These are phyloP conservation scores for Hygrophoropsis aurantiaca DNA, from an alignment of 768 basidiomycete genomes.

Conservation along the genomic window DNA sequence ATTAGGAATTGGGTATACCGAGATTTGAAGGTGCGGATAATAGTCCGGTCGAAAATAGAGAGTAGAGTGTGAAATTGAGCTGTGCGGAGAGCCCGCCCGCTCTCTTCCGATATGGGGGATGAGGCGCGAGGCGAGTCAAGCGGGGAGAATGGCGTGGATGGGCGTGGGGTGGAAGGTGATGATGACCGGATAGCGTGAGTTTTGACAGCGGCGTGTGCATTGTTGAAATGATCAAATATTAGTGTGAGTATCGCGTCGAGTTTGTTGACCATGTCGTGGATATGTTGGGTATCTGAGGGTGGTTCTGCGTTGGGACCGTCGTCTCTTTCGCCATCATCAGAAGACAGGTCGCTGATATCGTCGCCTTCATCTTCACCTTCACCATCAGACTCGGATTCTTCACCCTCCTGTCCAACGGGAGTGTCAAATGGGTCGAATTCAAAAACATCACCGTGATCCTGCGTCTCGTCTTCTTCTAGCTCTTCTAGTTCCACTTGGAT, in stretches of 20 bases:
- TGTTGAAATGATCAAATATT: conserved; percentile 82
- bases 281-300: conserved; percentile 59
- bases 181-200: conserved; percentile 12
- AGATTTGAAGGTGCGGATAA: conserved; percentile 94
- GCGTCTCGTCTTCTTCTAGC: conserved; percentile 63
- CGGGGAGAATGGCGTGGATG: conserved; percentile 13
- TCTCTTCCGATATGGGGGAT: conserved; percentile 25
- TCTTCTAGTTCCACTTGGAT: conserved; percentile 96
- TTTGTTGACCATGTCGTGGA: conserved; percentile 88
- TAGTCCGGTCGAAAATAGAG: conserved; percentile 89
- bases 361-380: conserved; percentile 51
- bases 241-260: conserved; percentile 85
- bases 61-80: conserved; percentile 85
- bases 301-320: conserved; percentile 34
- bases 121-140: conserved; percentile 22
- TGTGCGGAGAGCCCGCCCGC: conserved; percentile 41
- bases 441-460: conserved; percentile 59
- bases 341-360: conserved; percentile 74
- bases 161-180: conserved; percentile 6
- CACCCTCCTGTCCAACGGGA: conserved; percentile 74
- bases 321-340: conserved; percentile 58
- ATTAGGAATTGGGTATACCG: conserved; percentile 96
- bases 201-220: conserved; percentile 34
- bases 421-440: conserved; percentile 86
- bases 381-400: conserved; percentile 55